Evolutionary conservation across 768 basidiomycete genomes (phyloP).

Genomic region (Coprinopsis sp.): DNA sequence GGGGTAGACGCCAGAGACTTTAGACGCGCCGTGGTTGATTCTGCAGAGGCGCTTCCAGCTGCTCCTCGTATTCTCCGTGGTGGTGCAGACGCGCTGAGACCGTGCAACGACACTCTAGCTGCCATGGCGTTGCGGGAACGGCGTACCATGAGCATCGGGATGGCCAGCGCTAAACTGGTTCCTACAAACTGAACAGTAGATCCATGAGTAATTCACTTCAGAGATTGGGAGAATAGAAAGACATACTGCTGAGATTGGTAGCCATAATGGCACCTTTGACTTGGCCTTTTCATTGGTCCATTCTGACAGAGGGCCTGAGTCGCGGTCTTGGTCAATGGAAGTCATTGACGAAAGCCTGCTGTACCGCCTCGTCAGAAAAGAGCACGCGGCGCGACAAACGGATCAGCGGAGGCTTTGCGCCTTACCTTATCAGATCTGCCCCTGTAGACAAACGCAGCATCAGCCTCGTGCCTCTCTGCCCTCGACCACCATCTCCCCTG

Average conservation of each 20-base stretch:
- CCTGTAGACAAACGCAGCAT: too few relatives aligned
- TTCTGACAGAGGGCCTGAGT: not conserved
- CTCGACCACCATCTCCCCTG: too few relatives aligned
- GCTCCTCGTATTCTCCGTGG: slow-evolving; percentile 20
- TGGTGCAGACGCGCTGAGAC: slow-evolving; percentile 24
- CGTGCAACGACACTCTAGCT: slow-evolving; percentile 22
- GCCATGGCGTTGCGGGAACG: slow-evolving; percentile 21
- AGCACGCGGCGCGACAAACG: too few relatives aligned
- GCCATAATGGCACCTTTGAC: slow-evolving; percentile 22
- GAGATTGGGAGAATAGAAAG: too few relatives aligned
- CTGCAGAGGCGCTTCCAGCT: slow-evolving; percentile 5
- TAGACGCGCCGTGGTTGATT: slow-evolving; percentile 3
- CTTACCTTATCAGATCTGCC: too few relatives aligned
- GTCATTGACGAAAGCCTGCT: too few relatives aligned
- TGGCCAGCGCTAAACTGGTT: slow-evolving; percentile 28
- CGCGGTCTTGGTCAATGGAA: too few relatives aligned
- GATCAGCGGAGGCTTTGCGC: too few relatives aligned
- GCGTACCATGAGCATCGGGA: slow-evolving; percentile 33
- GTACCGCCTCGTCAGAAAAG: too few relatives aligned
- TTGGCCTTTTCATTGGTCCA: not conserved
- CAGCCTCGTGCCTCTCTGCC: too few relatives aligned
- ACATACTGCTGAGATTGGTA: slow-evolving; percentile 25
- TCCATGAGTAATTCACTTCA: not conserved
- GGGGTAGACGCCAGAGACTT: slow-evolving; percentile 10
- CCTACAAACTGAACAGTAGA: slow-evolving; percentile 22